phyloP scores from a whole-genome alignment of 192 early-diverging fungal species.

The Entomortierella chlamydospora region DNA sequence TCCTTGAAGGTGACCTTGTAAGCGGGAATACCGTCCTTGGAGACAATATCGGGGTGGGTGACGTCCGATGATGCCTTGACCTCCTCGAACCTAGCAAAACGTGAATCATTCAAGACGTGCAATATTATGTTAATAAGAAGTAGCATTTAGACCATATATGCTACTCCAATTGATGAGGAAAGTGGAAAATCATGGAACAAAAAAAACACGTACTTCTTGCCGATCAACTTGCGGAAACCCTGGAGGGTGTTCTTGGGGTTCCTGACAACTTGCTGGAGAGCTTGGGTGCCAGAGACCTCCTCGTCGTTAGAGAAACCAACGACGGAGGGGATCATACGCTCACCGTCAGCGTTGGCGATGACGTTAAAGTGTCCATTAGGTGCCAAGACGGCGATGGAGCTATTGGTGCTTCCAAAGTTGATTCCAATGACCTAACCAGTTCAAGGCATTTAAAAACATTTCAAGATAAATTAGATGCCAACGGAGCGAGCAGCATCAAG shows the following conservation, averaged over 20 bases:
- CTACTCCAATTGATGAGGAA: not conserved
- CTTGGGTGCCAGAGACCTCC: slow-evolving; percentile 73
- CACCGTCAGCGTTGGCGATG: slow-evolving; percentile 99
- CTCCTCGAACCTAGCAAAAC: slow-evolving; percentile 49
- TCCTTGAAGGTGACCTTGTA: slow-evolving; percentile 75
- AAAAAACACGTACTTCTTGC: slow-evolving; percentile 71
- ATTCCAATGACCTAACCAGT: slow-evolving; percentile 73
- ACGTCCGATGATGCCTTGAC: slow-evolving; percentile 48
- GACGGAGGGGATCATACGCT: slow-evolving; percentile 93
- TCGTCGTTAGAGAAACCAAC: slow-evolving; percentile 94
- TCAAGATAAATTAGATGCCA: not conserved
- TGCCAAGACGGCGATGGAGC: slow-evolving; percentile 74
- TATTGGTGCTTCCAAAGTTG: slow-evolving; percentile 87
- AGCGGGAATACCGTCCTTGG: slow-evolving; percentile 65
- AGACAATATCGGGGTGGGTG: slow-evolving; percentile 65
- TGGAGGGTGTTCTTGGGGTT: slow-evolving; percentile 93
- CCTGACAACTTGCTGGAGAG: slow-evolving; percentile 58
- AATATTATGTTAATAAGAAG: not conserved
- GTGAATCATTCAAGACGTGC: not conserved
- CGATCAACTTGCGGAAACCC: slow-evolving; percentile 89
- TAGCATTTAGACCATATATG: slow-evolving; percentile 2
- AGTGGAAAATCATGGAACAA: not conserved
- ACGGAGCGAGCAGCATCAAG: too few species aligned
- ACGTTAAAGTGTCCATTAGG: slow-evolving; percentile 56
- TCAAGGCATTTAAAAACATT: not conserved